These are phyloP conservation scores for Myxozyma neotropica DNA, from an alignment of 805 yeast species.

Conservation along the genomic window DNA sequence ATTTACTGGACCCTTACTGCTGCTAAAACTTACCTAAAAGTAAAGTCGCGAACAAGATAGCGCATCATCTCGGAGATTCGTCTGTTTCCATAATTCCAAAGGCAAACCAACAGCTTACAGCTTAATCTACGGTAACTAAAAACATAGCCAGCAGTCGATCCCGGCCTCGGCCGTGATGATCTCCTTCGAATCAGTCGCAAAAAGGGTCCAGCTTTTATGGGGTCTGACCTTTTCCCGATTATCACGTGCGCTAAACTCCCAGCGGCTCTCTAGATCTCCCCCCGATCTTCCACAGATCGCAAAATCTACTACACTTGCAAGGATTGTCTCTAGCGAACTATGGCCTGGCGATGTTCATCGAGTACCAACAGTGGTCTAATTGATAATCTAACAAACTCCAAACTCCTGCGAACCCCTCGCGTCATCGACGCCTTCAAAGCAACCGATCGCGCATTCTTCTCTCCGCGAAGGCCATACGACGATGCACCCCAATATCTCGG, in stretches of 20 bases:
- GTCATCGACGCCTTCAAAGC: slow-evolving; percentile 20
- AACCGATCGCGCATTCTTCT: slow-evolving; percentile 29
- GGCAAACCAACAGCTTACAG: too few species aligned
- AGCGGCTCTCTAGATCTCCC: not conserved
- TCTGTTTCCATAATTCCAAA: too few species aligned
- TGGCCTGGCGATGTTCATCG: slow-evolving; percentile 32
- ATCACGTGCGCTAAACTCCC: slow-evolving; percentile 9
- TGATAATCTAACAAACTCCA: slow-evolving; percentile 18
- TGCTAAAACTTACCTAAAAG: too few species aligned
- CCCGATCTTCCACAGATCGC: not conserved
- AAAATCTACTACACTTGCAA: not conserved
- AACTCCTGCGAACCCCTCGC: slow-evolving; percentile 20
- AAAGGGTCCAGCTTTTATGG: too few species aligned
- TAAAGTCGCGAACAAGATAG: too few species aligned
- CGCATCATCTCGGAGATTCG: too few species aligned
- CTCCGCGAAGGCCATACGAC: slow-evolving; percentile 28
- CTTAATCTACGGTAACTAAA: too few species aligned
- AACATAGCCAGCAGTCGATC: too few species aligned
- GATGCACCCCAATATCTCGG: slow-evolving; percentile 34
- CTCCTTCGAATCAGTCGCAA: too few species aligned
- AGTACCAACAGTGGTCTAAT: slow-evolving; percentile 21
- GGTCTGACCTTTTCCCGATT: too few species aligned
- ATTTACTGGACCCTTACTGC: too few species aligned
- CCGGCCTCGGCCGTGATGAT: too few species aligned
- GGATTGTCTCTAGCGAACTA: not conserved